A percentile compares a stretch with the other conserved stretches of the same genome.
Conservation (phyloP, 306 rosid genomes). For the Acmispon strigosus region DNA sequence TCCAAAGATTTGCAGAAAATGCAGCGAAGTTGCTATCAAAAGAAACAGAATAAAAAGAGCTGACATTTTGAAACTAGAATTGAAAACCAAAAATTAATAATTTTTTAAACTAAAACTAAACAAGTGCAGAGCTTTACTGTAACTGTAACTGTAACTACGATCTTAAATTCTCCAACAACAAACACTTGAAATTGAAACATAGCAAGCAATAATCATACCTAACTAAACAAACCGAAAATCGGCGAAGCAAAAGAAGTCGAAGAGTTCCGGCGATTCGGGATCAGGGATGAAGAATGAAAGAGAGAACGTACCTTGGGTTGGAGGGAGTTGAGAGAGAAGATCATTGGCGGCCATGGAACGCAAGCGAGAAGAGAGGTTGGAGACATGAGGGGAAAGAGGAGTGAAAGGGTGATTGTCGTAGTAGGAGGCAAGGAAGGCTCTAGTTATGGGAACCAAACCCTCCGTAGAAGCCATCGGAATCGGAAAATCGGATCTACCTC, state of each 20-base stretch:
- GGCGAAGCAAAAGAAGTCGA: neutral
- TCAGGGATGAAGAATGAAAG: neutral
- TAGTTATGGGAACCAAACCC: conserved; percentile 85
- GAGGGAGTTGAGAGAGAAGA: conserved; percentile 42
- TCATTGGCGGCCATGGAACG: conserved; percentile 42
- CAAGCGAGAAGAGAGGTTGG: conserved; percentile 62
- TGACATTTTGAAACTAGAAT: no score
- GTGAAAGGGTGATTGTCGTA: conserved; percentile 69
- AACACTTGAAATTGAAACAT: neutral
- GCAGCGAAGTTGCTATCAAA: no score
- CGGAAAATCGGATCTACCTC: conserved; percentile 5
- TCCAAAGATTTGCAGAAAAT: no score
- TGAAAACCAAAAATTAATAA: no score
- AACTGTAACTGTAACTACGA: neutral
- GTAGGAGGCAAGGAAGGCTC: conserved; percentile 65
- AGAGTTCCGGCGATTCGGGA: neutral
- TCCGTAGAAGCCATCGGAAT: conserved; percentile 77
- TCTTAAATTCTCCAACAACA: neutral
- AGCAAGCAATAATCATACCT: neutral
- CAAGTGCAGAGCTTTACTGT: neutral
- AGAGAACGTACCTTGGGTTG: conserved; percentile 41
- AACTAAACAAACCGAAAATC: neutral
- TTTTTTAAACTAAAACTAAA: no score
- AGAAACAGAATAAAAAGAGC: no score
- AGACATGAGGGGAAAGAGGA: conserved; percentile 61